Conservation (phyloP, 176 grass and related monocot genomes). For the sorghum (Sorghum bicolor) region Sorghum_bicolor_NCBIv3 NC_012870.2:35479501-35480000, state of each 20-base stretch:
- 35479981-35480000: too few species aligned
- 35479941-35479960: too few species aligned
- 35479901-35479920: neutral
- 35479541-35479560: slow-evolving; percentile 71
- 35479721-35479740: neutral
- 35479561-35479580: slow-evolving; percentile 66
- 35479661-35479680: slow-evolving; percentile 66
- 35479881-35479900: neutral
- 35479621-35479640: slow-evolving; percentile 64
- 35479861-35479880: neutral
- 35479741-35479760: too few species aligned
- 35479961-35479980: too few species aligned
- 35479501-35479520: slow-evolving; percentile 54
- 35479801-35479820: too few species aligned
- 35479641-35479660: slow-evolving; percentile 69
- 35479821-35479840: too few species aligned
- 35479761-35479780: neutral
- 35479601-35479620: slow-evolving; percentile 30
- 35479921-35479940: too few species aligned
- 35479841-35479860: neutral
- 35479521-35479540: slow-evolving; percentile 58
- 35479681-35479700: too few species aligned
- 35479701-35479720: neutral
- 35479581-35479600: slow-evolving; percentile 46
- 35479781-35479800: neutral